Evolutionary conservation across 1,284 basidiomycete genomes (phyloP).

Genomic region (Ustilago loliicola): DNA sequence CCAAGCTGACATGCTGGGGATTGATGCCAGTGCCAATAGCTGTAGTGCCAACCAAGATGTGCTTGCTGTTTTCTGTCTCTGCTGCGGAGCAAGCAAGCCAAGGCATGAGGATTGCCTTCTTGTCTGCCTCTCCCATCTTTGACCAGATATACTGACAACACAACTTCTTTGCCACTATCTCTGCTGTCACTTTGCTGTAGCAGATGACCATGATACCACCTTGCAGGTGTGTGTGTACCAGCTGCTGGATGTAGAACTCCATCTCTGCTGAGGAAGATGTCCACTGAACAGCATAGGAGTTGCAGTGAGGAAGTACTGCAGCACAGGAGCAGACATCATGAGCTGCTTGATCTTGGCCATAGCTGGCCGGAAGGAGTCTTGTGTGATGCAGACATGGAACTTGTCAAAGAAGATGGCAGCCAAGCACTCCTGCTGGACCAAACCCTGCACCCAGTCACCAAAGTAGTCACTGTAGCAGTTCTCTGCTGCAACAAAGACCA

Average conservation of each 20-base stretch:
- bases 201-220: no score
- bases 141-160: no score
- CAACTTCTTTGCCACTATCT: no score
- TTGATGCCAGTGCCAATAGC: slow-evolving; percentile 11
- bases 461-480: slow-evolving; percentile 8
- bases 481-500: slow-evolving; percentile 5
- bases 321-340: not conserved
- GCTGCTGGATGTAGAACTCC: slow-evolving; percentile 1
- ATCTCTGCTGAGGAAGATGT: not conserved
- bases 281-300: slow-evolving; percentile 1
- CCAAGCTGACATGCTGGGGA: slow-evolving; percentile 1
- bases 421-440: slow-evolving; percentile 2
- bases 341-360: not conserved
- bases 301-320: slow-evolving; percentile 10
- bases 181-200: no score
- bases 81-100: not conserved
- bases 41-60: no score
- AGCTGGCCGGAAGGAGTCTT: not conserved
- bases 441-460: not conserved
- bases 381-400: slow-evolving; percentile 8
- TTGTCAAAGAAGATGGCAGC: slow-evolving; percentile 16
- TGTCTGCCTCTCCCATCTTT: no score
- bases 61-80: no score
- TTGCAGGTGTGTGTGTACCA: not conserved
- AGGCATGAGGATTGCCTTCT: not conserved